phyloP scores from a whole-genome alignment of 768 basidiomycete genomes.

The Phanerodontia chrysosporium region DNA sequence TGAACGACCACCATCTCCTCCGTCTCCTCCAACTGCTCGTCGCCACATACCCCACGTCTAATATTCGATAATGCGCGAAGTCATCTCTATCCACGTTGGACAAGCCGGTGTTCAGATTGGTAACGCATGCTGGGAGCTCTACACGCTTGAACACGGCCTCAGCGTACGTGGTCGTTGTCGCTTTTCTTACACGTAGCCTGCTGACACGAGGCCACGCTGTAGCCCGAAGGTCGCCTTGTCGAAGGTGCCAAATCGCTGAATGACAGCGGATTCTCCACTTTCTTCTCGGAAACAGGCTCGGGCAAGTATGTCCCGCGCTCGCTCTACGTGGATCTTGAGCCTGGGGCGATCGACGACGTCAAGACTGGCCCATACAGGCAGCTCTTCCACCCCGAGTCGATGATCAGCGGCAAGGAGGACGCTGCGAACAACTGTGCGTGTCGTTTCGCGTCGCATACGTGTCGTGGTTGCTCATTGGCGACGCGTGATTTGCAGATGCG shows the following conservation, averaged over 20 bases:
- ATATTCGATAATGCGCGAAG: constrained; percentile 68
- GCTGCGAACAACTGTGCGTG: constrained; percentile 95
- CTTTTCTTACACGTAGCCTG: not conserved
- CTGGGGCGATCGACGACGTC: constrained; percentile 93
- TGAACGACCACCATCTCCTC: not conserved
- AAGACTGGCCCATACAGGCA: constrained; percentile 88
- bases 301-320: constrained; percentile 97
- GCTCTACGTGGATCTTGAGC: constrained; percentile 94
- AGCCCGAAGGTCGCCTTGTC: constrained; percentile 90
- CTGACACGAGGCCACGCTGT: constrained; percentile 6
- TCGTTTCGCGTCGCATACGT: constrained; percentile 12
- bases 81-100: constrained; percentile 94
- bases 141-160: constrained; percentile 96
- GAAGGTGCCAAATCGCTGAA: constrained; percentile 63
- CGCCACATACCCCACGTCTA: constrained; percentile 6
- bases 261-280: constrained; percentile 92
- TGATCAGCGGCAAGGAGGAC: constrained; percentile 98
- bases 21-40: not conserved
- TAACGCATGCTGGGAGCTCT: constrained; percentile 99
- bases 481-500: constrained; percentile 55
- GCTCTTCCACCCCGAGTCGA: constrained; percentile 95
- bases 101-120: constrained; percentile 95
- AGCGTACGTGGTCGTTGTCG: constrained; percentile 58
- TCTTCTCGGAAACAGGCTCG: constrained; percentile 93
- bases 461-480: not conserved